Evolutionary conservation across 2,329 filamentous ascomycete species (phyloP).

Genomic region (Paecilomyces variotii): DNA sequence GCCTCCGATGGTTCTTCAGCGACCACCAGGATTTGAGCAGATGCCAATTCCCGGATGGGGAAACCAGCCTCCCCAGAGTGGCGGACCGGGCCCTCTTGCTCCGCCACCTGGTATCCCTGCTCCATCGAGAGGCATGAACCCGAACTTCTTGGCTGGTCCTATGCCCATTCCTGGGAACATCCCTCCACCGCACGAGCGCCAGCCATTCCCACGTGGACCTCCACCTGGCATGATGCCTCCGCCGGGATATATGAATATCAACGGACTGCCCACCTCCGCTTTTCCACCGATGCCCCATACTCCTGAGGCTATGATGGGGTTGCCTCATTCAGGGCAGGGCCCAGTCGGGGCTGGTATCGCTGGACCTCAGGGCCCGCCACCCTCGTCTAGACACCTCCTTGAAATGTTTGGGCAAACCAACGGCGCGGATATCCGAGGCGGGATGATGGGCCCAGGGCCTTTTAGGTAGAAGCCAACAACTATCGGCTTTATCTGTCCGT

Average conservation of each 20-base stretch:
- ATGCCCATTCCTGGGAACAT: constrained; percentile 28
- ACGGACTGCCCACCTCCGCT: constrained; percentile 29
- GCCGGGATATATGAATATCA: constrained; percentile 35
- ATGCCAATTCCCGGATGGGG: constrained; percentile 33
- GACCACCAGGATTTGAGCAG: constrained; percentile 38
- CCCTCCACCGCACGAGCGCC: constrained; percentile 27
- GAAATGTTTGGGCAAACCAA: constrained; percentile 37
- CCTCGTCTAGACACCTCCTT: constrained; percentile 32
- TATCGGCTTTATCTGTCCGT: neutral
- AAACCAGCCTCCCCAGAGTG: constrained; percentile 27
- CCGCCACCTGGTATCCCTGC: constrained; percentile 33
- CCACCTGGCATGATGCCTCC: constrained; percentile 40
- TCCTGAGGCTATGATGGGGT: constrained; percentile 30
- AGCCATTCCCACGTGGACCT: constrained; percentile 30
- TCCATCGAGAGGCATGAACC: constrained; percentile 29
- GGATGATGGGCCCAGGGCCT: constrained; percentile 29
- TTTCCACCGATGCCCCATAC: constrained; percentile 34
- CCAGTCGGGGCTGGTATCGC: constrained; percentile 28
- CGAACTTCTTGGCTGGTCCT: constrained; percentile 27
- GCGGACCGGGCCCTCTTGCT: constrained; percentile 23
- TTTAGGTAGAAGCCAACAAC: constrained; percentile 20
- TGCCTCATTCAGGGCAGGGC: constrained; percentile 25
- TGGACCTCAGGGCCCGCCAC: constrained; percentile 29
- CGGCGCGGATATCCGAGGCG: constrained; percentile 22
- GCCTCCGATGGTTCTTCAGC: constrained; percentile 32